Base-by-base conservation (phyloP, 129 eudicot species). In the Sambucus nigra region DNA sequence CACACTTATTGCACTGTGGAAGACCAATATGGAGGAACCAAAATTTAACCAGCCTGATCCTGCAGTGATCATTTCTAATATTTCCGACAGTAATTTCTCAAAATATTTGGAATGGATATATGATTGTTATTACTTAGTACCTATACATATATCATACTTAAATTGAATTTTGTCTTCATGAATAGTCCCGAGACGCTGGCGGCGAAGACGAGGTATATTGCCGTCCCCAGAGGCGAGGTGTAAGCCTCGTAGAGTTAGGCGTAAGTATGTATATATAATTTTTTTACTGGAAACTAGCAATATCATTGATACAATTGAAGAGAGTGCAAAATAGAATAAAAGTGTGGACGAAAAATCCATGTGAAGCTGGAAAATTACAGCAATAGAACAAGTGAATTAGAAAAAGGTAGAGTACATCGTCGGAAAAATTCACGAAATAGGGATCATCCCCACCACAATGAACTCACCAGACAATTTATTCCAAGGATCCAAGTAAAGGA, bases 181-280 rank as follows among this genome's bases (percentile, higher is more conserved):
- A 62, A 61, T 88, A 88, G 97, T 84, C 75, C 85, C 85, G 41
- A 80, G 69, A 67, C 82, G 83, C 71, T 82, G 97, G 87, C 76
- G 83, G 67, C 69, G 85, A 68, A 81, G 78, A 75, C 72, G 95
- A 54, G 64, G 70, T 67, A 76, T 86, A 64, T 48, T 70, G 79
- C 24, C 72, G 71, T 78, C 81, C 67, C 84, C 75, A 73, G 54
- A 45, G 54, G 53, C 52, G 35, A 44, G 64, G 38, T 59, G 53
- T 42, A 42, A 42, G 48, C 48, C 48, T 59, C 64, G 48, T 44
- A 51, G 64, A 69, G 52, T 72, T 59, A 81, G 82, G 70, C 81
- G 95, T 81, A 86, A 81, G 95, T 79, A 68, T 55, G 54, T 62
- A n/a, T n/a, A n/a, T n/a, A n/a, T n/a, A n/a, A n/a, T n/a, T n/a